Evolutionary conservation across 768 basidiomycete genomes (phyloP).

Genomic region (Termitomyces sp.): DNA sequence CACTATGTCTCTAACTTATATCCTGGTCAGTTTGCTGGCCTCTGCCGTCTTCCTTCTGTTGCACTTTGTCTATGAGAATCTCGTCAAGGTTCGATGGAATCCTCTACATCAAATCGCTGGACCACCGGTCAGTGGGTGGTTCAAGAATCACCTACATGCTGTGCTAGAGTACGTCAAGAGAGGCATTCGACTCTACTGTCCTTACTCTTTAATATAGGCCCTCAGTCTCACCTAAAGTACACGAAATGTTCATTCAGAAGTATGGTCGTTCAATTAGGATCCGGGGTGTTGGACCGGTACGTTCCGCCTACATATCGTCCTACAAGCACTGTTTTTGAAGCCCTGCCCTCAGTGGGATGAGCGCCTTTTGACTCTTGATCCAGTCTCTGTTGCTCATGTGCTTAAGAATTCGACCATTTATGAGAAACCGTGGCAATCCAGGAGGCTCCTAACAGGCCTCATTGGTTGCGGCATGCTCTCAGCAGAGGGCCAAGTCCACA

Average conservation of each 20-base stretch:
- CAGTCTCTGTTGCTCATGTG: constrained; percentile 69
- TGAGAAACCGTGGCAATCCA: constrained; percentile 83
- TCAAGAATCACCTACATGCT: constrained; percentile 51
- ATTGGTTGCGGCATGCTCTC: constrained; percentile 85
- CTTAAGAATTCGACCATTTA: constrained; percentile 71
- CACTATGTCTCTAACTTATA: constrained; percentile 11
- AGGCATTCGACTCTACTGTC: neutral
- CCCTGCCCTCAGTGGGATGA: constrained; percentile 60
- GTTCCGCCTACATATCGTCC: constrained; percentile 24
- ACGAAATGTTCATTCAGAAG: constrained; percentile 51
- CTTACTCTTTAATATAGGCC: constrained; percentile 33
- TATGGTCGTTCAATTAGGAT: constrained; percentile 74
- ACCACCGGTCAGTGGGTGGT: constrained; percentile 49
- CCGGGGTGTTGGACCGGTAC: constrained; percentile 64
- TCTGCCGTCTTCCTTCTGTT: constrained; percentile 8
- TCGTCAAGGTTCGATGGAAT: constrained; percentile 36
- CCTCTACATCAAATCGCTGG: constrained; percentile 60
- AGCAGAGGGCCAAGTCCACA: constrained; percentile 76
- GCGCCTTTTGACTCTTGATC: constrained; percentile 80
- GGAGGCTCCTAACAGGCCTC: constrained; percentile 68
- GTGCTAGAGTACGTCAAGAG: constrained; percentile 54
- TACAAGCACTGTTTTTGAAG: neutral
- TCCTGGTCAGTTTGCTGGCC: constrained; percentile 13
- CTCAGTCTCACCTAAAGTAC: constrained; percentile 48
- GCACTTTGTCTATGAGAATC: constrained; percentile 29